These are phyloP conservation scores for Colletotrichum abscissum DNA, from an alignment of 2,329 filamentous ascomycete species.

Conservation along the genomic window DNA sequence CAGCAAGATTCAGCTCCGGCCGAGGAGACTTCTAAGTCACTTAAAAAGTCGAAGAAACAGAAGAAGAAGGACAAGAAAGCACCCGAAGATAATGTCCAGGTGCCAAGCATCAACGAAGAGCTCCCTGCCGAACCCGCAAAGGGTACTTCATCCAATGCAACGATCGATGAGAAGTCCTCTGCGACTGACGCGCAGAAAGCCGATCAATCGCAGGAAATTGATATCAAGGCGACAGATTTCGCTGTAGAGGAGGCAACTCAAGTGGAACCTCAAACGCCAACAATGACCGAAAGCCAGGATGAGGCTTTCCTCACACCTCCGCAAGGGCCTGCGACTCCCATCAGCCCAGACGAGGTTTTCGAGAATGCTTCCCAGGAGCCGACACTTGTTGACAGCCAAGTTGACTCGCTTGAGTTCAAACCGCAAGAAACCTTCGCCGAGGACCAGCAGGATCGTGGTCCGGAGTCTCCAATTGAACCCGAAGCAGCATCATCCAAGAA, in stretches of 20 bases:
- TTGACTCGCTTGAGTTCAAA: constrained; percentile 13
- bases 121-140: not conserved
- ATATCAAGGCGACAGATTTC: not conserved
- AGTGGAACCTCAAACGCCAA: constrained; percentile 15
- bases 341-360: not conserved
- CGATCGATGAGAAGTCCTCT: not conserved
- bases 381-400: constrained; percentile 23
- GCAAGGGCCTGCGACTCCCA: not conserved
- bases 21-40: constrained; percentile 17
- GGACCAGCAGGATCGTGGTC: constrained; percentile 14
- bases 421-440: constrained; percentile 22
- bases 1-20: not conserved
- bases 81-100: not conserved
- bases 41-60: constrained; percentile 31
- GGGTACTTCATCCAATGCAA: not conserved
- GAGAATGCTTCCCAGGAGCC: constrained; percentile 21
- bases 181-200: not conserved
- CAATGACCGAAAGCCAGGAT: constrained; percentile 3
- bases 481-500: constrained; percentile 41
- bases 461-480: constrained; percentile 5
- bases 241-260: not conserved
- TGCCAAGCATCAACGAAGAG: not conserved
- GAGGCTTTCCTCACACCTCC: constrained; percentile 9
- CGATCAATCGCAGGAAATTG: not conserved
- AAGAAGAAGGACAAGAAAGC: constrained; percentile 40